Percentiles rank a stretch among this genome's conserved stretches.
Evolutionary conservation across 1,139 yeast species (phyloP).

Genomic region (Eremothecium gossypii): DNA sequence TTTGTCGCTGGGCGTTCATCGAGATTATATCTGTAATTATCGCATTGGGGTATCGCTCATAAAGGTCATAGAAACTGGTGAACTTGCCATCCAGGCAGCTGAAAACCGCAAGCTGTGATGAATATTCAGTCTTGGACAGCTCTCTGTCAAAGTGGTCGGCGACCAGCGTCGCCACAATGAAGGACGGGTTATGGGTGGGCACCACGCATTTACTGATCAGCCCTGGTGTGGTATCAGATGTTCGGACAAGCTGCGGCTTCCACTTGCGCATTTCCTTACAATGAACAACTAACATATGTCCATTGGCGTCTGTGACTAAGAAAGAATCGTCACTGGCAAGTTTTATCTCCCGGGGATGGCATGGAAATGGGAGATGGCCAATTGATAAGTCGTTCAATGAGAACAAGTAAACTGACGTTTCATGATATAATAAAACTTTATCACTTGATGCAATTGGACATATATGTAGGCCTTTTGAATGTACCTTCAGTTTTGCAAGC

Average conservation of each 20-base stretch:
- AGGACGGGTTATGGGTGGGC: slow-evolving; percentile 10
- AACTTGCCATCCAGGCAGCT: slow-evolving; percentile 7
- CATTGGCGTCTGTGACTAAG: not conserved
- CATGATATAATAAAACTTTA: not conserved
- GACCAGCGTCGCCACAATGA: slow-evolving; percentile 10
- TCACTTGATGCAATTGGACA: not conserved
- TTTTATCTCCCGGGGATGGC: not conserved
- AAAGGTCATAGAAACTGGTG: slow-evolving; percentile 7
- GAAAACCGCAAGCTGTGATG: not conserved
- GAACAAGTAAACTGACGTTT: not conserved
- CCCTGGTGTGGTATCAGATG: not conserved
- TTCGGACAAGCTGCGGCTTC: not conserved
- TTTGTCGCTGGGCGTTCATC: slow-evolving; percentile 10
- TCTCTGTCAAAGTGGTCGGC: slow-evolving; percentile 7
- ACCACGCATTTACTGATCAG: slow-evolving; percentile 10
- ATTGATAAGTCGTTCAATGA: not conserved
- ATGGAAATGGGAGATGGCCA: not conserved
- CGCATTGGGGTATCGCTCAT: slow-evolving; percentile 15
- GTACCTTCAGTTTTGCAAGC: not conserved
- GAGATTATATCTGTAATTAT: slow-evolving; percentile 17
- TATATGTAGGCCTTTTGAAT: slow-evolving; percentile 1
- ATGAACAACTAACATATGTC: not conserved
- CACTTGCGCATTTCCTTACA: not conserved
- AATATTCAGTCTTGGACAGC: slow-evolving; percentile 3
- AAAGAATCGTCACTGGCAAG: not conserved